Conservation (phyloP, 495 filamentous ascomycete species). For the Chaetomidium leptoderma region DNA sequence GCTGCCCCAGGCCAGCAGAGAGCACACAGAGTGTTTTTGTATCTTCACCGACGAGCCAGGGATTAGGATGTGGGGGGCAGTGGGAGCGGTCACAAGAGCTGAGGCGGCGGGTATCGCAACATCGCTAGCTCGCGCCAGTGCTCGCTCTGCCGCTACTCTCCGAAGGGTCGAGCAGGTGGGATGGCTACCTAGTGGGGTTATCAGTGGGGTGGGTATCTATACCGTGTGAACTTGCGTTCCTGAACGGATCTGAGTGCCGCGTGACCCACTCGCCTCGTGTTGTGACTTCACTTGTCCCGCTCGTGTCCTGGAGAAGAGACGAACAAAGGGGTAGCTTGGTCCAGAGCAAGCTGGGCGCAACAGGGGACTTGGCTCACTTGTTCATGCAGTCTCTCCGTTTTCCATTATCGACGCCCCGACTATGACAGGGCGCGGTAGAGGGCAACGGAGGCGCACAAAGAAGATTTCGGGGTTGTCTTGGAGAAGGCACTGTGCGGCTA, state of each 20-base stretch:
- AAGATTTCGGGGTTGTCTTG: neutral
- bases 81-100: conserved; percentile 22
- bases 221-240: conserved; percentile 14
- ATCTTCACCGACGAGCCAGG: conserved; percentile 8
- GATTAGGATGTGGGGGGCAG: conserved; percentile 5
- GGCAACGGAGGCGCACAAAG: neutral
- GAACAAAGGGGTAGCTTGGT: neutral
- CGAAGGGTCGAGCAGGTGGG: conserved; percentile 17
- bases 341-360: neutral
- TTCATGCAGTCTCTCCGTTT: no score
- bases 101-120: conserved; percentile 19
- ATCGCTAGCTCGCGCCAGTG: conserved; percentile 13
- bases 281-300: neutral
- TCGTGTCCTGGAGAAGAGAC: neutral
- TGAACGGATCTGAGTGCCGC: conserved; percentile 7
- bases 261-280: conserved; percentile 18
- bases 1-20: conserved; percentile 8
- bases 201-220: conserved; percentile 14
- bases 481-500: neutral
- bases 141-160: neutral
- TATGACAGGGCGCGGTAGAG: no score
- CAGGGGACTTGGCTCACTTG: neutral
- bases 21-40: conserved; percentile 18
- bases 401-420: no score
- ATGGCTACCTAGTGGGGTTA: no score